These are phyloP conservation scores for Aegilops longissima DNA, from an alignment of 176 grass and related monocot species.

Conservation along the genomic window DNA sequence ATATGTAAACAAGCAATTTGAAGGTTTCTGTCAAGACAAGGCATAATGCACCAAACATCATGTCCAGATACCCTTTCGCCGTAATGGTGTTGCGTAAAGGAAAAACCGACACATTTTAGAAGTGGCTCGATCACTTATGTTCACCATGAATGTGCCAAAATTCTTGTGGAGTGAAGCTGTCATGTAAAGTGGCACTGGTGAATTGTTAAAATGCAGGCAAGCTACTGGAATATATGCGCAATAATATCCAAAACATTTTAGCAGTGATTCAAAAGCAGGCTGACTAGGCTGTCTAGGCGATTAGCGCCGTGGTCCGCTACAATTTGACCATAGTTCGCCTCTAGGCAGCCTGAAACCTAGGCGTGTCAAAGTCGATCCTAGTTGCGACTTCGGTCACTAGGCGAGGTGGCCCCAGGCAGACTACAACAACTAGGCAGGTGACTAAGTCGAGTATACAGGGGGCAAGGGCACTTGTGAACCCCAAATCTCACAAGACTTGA, in stretches of 20 bases:
- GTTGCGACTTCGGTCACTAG: background rate
- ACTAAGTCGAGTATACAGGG: background rate
- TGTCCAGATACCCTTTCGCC: no score
- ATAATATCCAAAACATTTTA: slow-evolving; percentile 1
- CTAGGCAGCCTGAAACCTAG: background rate
- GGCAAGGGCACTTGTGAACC: background rate
- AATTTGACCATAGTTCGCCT: background rate
- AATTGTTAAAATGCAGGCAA: slow-evolving; percentile 25
- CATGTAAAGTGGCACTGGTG: slow-evolving; percentile 46
- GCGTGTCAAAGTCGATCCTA: background rate
- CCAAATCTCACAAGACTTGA: background rate
- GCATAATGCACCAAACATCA: no score
- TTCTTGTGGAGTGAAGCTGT: no score
- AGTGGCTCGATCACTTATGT: no score
- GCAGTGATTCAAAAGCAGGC: background rate
- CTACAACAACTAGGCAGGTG: background rate
- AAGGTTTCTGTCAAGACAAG: no score
- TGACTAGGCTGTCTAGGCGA: background rate
- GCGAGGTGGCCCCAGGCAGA: background rate
- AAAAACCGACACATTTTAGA: no score
- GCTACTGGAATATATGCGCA: background rate
- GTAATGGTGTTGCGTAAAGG: no score
- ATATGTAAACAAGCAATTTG: no score
- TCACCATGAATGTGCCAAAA: no score
- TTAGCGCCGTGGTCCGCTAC: background rate